Conservation (phyloP, 1,139 yeast species). For the Suhomyces yuchorum region DNA sequence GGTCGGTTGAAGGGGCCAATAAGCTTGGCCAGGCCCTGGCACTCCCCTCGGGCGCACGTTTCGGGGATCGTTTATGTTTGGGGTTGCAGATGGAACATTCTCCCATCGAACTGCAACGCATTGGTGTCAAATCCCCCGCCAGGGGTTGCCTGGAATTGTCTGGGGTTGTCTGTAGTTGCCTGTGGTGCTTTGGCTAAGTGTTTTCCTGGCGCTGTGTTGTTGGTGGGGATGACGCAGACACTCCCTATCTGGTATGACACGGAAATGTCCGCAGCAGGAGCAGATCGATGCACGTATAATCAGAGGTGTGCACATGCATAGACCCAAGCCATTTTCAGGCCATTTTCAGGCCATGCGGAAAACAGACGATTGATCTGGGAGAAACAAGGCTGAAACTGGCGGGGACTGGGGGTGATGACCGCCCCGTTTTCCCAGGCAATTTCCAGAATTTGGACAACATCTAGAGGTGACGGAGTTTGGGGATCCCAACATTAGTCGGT, state of each 20-base stretch:
- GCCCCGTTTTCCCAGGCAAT: background rate
- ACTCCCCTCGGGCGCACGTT: background rate
- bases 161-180: background rate
- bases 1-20: background rate
- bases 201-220: too few relatives aligned
- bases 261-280: constrained; percentile 1
- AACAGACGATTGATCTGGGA: background rate
- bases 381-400: background rate
- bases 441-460: background rate
- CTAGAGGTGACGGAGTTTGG: too few relatives aligned
- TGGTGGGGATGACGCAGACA: background rate
- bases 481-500: background rate
- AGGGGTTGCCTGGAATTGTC: too few relatives aligned
- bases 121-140: background rate
- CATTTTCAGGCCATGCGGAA: background rate
- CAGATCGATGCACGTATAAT: constrained; percentile 2
- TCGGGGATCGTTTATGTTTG: too few relatives aligned
- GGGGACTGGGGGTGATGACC: background rate
- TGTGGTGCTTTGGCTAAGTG: background rate
- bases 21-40: background rate
- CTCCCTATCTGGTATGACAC: background rate
- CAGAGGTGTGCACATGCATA: constrained; percentile 4
- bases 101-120: background rate
- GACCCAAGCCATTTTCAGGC: background rate
- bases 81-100: too few relatives aligned